These are phyloP conservation scores for Rhytidiadelphus loreus DNA, from an alignment of 225 moss, liverwort and hornwort genomes.

Conservation along the genomic window DNA sequence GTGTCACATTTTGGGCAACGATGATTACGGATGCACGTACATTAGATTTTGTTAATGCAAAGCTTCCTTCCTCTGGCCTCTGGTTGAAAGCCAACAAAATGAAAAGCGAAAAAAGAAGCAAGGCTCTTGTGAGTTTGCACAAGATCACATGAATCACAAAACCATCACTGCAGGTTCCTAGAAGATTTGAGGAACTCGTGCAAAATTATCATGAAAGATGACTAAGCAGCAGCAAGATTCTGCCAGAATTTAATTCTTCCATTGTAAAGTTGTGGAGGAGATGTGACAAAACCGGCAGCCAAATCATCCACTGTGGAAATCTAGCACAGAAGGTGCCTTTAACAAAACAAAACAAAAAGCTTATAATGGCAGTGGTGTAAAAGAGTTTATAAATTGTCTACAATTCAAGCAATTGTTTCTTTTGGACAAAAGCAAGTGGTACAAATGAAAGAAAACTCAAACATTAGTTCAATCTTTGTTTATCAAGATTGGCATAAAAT, in stretches of 20 bases:
- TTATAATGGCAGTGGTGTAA: not conserved
- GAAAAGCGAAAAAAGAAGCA: not conserved
- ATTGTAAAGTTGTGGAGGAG: not conserved
- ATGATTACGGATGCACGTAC: not conserved
- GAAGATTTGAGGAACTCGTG: too few relatives aligned
- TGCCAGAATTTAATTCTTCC: too few relatives aligned
- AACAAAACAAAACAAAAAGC: not conserved
- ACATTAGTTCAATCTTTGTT: not conserved
- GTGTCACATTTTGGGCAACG: accelerated
- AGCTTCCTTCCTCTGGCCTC: not conserved
- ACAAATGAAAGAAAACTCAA: not conserved
- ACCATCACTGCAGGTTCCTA: not conserved
- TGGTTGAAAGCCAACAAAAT: not conserved
- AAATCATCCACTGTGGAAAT: not conserved
- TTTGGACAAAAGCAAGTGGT: too few relatives aligned
- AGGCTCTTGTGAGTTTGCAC: not conserved
- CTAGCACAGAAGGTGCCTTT: not conserved
- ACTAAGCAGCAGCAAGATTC: not conserved
- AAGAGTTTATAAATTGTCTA: too few relatives aligned
- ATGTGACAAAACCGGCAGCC: not conserved
- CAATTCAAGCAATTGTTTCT: too few relatives aligned
- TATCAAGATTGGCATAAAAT: not conserved
- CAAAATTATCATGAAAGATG: not conserved
- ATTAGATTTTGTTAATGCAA: too few relatives aligned
- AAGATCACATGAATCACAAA: not conserved